These are phyloP conservation scores for Millerozyma miso DNA, from an alignment of 805 yeast species.

Conservation along the genomic window DNA sequence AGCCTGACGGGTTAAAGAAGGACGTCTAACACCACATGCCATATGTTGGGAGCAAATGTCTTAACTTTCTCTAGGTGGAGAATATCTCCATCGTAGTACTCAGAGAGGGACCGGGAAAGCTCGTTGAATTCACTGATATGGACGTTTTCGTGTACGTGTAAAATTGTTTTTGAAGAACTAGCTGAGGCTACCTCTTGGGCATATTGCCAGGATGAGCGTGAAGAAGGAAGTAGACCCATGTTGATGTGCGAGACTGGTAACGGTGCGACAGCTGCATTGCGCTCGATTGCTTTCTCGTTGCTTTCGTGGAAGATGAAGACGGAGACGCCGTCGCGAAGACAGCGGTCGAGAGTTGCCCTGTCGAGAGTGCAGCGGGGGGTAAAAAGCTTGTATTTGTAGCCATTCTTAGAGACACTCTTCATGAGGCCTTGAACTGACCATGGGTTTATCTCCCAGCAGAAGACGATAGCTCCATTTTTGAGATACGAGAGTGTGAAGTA, in stretches of 20 bases:
- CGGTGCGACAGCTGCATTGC: slow-evolving; percentile 27
- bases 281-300: slow-evolving; percentile 46
- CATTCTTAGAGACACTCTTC: slow-evolving; percentile 49
- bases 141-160: slow-evolving; percentile 79
- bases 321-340: slow-evolving; percentile 13
- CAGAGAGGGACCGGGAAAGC: slow-evolving; percentile 19
- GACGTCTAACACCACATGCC: slow-evolving; percentile 58
- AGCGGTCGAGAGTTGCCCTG: slow-evolving; percentile 13
- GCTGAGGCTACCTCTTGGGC: slow-evolving; percentile 26
- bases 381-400: slow-evolving; percentile 33
- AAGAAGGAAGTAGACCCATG: slow-evolving; percentile 73
- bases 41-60: slow-evolving; percentile 83
- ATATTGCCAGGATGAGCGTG: slow-evolving; percentile 56
- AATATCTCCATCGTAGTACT: slow-evolving; percentile 11
- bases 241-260: slow-evolving; percentile 56
- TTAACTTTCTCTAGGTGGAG: slow-evolving; percentile 61
- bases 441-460: slow-evolving; percentile 82
- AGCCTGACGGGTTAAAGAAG: neutral
- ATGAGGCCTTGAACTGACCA: slow-evolving; percentile 76
- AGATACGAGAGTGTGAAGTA: slow-evolving; percentile 73
- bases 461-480: slow-evolving; percentile 47
- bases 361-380: slow-evolving; percentile 24
- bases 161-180: slow-evolving; percentile 10
- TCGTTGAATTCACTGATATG: slow-evolving; percentile 36
- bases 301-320: slow-evolving; percentile 60